Evolutionary conservation across 1,284 basidiomycete genomes (phyloP).

Genomic region (Malassezia psittaci): DNA sequence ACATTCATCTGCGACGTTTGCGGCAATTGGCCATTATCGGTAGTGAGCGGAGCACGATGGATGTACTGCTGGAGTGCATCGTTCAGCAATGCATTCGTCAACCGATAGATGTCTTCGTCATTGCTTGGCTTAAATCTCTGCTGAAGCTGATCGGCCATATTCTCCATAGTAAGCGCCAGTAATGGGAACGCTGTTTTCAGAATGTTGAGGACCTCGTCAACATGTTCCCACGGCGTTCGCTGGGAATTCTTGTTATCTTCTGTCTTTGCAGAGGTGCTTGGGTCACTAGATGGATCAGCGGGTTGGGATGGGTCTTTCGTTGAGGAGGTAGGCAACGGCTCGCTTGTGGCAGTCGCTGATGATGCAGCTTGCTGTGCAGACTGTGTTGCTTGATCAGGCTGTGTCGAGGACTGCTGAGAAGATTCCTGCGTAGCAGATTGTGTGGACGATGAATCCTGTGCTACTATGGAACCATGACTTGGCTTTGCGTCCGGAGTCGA

Average conservation of each 20-base stretch:
- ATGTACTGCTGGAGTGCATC: constrained; percentile 52
- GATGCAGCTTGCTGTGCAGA: too few species aligned
- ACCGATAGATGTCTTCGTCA: constrained; percentile 91
- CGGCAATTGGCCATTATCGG: constrained; percentile 66
- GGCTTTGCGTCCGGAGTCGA: too few species aligned
- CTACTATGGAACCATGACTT: too few species aligned
- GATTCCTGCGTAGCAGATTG: too few species aligned
- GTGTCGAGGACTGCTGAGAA: too few species aligned
- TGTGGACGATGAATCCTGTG: too few species aligned
- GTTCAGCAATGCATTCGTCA: constrained; percentile 71
- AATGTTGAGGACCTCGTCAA: constrained; percentile 88
- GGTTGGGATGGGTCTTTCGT: too few species aligned
- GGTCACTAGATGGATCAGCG: too few species aligned
- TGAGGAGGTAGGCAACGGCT: too few species aligned
- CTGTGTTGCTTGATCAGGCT: too few species aligned
- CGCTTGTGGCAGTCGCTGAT: too few species aligned
- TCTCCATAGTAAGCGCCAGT: constrained; percentile 87
- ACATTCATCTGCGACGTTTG: constrained; percentile 57
- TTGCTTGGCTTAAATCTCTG: constrained; percentile 79
- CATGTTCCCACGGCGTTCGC: constrained; percentile 72
- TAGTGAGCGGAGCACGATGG: constrained; percentile 34
- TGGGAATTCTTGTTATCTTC: constrained; percentile 16
- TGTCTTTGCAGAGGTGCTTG: too few species aligned
- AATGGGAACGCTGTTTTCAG: constrained; percentile 95
- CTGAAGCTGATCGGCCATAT: constrained; percentile 89